phyloP scores from a whole-genome alignment of 2,329 filamentous ascomycete genomes.

The Paraphaeosphaeria sporulosa region DNA sequence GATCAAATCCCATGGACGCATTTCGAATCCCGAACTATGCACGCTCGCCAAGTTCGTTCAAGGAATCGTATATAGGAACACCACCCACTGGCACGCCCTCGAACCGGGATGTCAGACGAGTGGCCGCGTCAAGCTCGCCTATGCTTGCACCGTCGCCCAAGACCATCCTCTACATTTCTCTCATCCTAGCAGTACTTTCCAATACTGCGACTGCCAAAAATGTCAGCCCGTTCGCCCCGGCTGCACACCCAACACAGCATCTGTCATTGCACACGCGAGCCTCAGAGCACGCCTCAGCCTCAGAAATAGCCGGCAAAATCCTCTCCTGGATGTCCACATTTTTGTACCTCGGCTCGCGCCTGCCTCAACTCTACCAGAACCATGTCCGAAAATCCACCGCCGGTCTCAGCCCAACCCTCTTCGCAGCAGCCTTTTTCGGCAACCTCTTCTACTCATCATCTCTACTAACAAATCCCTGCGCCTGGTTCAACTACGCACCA shows the following conservation, averaged over 20 bases:
- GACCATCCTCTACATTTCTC: conserved; percentile 56
- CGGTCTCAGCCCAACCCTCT: conserved; percentile 68
- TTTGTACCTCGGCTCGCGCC: conserved; percentile 48
- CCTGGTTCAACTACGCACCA: conserved; percentile 63
- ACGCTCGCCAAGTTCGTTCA: conserved; percentile 36
- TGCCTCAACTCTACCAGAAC: conserved; percentile 72
- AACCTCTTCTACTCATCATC: conserved; percentile 73
- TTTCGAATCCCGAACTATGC: conserved; percentile 50
- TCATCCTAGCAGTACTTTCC: conserved; percentile 53
- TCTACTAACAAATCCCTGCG: conserved; percentile 68
- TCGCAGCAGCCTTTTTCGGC: conserved; percentile 71
- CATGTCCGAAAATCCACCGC: conserved; percentile 68
- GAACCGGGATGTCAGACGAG: conserved; percentile 41
- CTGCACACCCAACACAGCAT: conserved; percentile 20
- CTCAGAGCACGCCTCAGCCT: conserved; percentile 21
- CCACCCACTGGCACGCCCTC: conserved; percentile 26
- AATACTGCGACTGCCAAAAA: conserved; percentile 46
- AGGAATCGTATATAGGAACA: conserved; percentile 36
- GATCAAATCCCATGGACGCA: conserved; percentile 41
- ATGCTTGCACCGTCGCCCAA: conserved; percentile 53
- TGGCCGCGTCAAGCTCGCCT: conserved; percentile 50
- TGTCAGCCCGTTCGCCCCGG: conserved; percentile 35
- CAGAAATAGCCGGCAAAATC: conserved; percentile 50
- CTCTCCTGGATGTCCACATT: conserved; percentile 55
- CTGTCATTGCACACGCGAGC: conserved; percentile 24